phyloP scores from a whole-genome alignment of 345 rosid species.

The Hibiscus syriacus region DNA sequence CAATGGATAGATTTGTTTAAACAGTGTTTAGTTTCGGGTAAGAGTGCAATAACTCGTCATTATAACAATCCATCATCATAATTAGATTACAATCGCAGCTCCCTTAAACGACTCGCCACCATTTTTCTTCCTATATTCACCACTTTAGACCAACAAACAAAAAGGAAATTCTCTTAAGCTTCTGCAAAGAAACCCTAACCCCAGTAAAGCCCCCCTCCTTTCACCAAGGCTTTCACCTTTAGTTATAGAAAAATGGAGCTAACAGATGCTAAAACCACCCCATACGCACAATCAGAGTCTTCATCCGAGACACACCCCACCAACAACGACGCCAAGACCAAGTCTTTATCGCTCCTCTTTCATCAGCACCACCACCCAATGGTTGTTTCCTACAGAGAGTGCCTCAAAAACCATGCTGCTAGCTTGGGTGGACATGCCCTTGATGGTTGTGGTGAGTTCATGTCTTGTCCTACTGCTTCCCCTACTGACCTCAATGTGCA shows the following conservation, averaged over 20 bases:
- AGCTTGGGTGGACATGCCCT: slow-evolving; percentile 64
- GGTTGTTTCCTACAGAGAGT: slow-evolving; percentile 67
- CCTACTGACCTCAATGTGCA: slow-evolving; percentile 50
- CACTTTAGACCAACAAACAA: neutral
- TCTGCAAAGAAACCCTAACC: slow-evolving; percentile 6
- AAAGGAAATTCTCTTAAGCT: no score
- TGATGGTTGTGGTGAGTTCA: slow-evolving; percentile 87
- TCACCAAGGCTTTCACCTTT: neutral
- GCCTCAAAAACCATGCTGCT: slow-evolving; percentile 79
- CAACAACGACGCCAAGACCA: no score
- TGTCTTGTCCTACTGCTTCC: no score
- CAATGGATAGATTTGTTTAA: no score
- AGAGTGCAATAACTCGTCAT: no score
- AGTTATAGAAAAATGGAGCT: slow-evolving; percentile 11
- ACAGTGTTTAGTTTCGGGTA: no score
- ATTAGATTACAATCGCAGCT: no score
- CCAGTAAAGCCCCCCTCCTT: slow-evolving; percentile 3
- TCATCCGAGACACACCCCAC: neutral
- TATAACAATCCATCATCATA: neutral
- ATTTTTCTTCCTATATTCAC: neutral
- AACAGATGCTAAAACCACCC: slow-evolving; percentile 2
- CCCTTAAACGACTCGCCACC: no score
- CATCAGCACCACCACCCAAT: slow-evolving; percentile 1
- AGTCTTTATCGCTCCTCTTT: slow-evolving; percentile 8
- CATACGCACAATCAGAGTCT: slow-evolving; percentile 13